Percentiles rank a stretch among this genome's conserved stretches.
Conservation (phyloP, 2,329 filamentous ascomycete genomes). For the Huntiella abstrusa region DNA sequence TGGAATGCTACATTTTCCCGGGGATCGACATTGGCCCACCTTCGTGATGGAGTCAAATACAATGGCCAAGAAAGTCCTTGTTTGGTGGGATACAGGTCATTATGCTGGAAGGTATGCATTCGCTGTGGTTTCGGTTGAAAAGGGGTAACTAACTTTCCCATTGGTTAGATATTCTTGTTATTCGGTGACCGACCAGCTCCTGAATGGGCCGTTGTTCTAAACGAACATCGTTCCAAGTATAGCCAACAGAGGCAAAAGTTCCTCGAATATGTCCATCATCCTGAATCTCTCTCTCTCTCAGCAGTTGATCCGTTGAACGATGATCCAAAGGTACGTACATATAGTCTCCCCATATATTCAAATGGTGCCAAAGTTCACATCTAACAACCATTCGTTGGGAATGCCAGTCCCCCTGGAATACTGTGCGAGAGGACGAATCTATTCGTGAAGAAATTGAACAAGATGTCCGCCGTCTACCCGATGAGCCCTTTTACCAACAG, state of each 20-base stretch:
- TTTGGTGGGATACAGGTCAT: constrained; percentile 56
- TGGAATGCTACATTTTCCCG: constrained; percentile 47
- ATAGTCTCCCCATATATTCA: not conserved
- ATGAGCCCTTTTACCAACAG: constrained; percentile 77
- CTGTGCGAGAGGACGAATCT: constrained; percentile 65
- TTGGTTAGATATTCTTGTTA: constrained; percentile 53
- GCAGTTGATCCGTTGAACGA: constrained; percentile 72
- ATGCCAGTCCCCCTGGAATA: constrained; percentile 70
- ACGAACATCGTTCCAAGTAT: constrained; percentile 57
- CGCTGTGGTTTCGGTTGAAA: not conserved
- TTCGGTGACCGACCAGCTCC: constrained; percentile 46
- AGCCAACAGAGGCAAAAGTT: constrained; percentile 52
- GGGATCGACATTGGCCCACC: constrained; percentile 36
- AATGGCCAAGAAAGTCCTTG: constrained; percentile 44
- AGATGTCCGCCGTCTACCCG: constrained; percentile 84
- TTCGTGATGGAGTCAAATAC: constrained; percentile 45
- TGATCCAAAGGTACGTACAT: constrained; percentile 41
- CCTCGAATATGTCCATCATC: constrained; percentile 65
- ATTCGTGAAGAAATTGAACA: constrained; percentile 79
- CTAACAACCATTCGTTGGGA: not conserved
- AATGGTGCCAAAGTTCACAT: not conserved
- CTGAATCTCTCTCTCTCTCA: constrained; percentile 54
- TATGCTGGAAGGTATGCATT: constrained; percentile 69
- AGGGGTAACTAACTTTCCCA: not conserved
- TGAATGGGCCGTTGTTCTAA: constrained; percentile 50